A percentile compares a stretch with the other conserved stretches of the same genome.
phyloP scores from a whole-genome alignment of 345 rosid genomes.

The Durio zibethinus region DNA sequence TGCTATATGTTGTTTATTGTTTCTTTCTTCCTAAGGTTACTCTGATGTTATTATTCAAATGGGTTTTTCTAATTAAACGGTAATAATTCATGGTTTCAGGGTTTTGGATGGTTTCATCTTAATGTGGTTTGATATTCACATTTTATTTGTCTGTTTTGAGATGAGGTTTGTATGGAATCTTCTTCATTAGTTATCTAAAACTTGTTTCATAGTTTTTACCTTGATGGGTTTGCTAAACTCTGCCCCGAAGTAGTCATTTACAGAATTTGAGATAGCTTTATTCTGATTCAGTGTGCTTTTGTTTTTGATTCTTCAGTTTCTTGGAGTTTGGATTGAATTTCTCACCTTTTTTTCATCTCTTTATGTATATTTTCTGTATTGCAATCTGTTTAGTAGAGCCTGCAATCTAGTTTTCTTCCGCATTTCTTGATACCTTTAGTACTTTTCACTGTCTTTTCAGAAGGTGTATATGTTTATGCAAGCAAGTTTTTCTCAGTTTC shows the following conservation, averaged over 20 bases:
- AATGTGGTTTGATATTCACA: not conserved
- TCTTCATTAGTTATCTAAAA: not conserved
- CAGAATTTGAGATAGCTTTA: not conserved
- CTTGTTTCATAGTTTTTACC: not conserved
- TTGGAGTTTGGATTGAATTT: not conserved
- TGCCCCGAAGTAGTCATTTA: not conserved
- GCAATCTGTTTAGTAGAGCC: not conserved
- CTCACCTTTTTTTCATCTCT: not conserved
- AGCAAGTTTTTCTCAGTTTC: constrained; percentile 2
- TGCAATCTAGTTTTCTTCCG: not conserved
- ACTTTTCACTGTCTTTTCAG: not conserved
- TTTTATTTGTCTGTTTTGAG: not conserved
- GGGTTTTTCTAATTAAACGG: not conserved
- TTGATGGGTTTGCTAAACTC: constrained; percentile 1
- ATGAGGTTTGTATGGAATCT: not conserved
- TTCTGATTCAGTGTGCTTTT: not conserved
- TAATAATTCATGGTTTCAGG: not conserved
- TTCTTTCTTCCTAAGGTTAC: not conserved
- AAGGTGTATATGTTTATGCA: not conserved
- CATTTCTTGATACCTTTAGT: not conserved
- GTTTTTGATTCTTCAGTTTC: not conserved
- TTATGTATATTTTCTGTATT: not conserved
- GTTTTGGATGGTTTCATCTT: constrained; percentile 3
- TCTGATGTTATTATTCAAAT: not conserved
- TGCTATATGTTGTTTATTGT: not conserved